Evolutionary conservation across 129 eudicot species (phyloP).

Genomic region (carrot (Daucus carota)): DH1_v3.0 NC_030387.2:40049501-40050000

Average conservation of each 20-base stretch:
- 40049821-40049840: slow-evolving; percentile 28
- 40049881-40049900: slow-evolving; percentile 11
- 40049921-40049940: slow-evolving; percentile 39
- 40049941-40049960: slow-evolving; percentile 26
- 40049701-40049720: slow-evolving; percentile 23
- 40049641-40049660: slow-evolving; percentile 25
- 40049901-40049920: slow-evolving; percentile 35
- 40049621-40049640: slow-evolving; percentile 51
- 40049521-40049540: slow-evolving; percentile 46
- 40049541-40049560: slow-evolving; percentile 31
- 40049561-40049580: slow-evolving; percentile 36
- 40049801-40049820: slow-evolving; percentile 46
- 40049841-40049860: slow-evolving; percentile 14
- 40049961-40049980: slow-evolving; percentile 21
- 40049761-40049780: slow-evolving; percentile 31
- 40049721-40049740: slow-evolving; percentile 14
- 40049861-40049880: slow-evolving; percentile 4
- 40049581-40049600: slow-evolving; percentile 21
- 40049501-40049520: slow-evolving; percentile 38
- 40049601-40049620: slow-evolving; percentile 27
- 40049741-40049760: slow-evolving; percentile 28
- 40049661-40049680: slow-evolving; percentile 22
- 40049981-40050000: slow-evolving; percentile 50
- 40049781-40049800: slow-evolving; percentile 17
- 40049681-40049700: slow-evolving; percentile 25